Base-by-base conservation (phyloP, 495 filamentous ascomycete genomes). In the Daldinia concentrica region DNA sequence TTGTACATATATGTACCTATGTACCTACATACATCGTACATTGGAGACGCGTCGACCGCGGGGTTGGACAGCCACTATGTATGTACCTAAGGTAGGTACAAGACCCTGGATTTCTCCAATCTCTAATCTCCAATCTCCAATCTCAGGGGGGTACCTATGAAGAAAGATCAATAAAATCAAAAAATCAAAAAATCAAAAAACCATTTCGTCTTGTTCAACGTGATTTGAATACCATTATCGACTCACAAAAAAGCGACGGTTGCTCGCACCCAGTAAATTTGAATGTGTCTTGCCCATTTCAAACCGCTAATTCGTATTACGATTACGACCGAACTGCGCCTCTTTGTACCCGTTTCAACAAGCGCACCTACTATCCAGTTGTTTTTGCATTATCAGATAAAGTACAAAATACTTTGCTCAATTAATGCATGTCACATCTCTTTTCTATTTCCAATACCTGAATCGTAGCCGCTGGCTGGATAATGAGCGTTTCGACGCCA, bases 291-390 rank as follows among this genome's bases (percentile, higher is more conserved):
- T 56, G 22, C 17, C 55, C 29, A 64, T 34, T 30, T 68, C 59
- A 67, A 72, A 72, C 52, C 37, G 15, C 36, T 55, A 50, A 41
- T 30, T 55, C 55, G 69, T 68, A 72, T 68, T 68, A 72, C 55
- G 37, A 72, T 68, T 68, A 72, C 55, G 37, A 64, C 7, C 43
- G 29, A 59, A 50, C 54, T 57, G 69, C 69, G 69, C 69, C 69
- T 60, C 69, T 12, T 68, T 26, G n/a, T 57, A 45, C 14, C 36
- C 34, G 69, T 72, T 68, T 72, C 69, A 72, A 72, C 64, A 72
- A 54, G 58, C 69, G 69, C 69, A 19, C 30, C 36, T 22, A 15
- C 34, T 67, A 45, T 60, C 55, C 63, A 72, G 45, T 72, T 34
- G 54, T 22, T 15, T 19, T 43, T 29, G 59, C 59, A 52, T 62